phyloP scores from a whole-genome alignment of 257 asterid genomes.

The Echium plantagineum region DNA sequence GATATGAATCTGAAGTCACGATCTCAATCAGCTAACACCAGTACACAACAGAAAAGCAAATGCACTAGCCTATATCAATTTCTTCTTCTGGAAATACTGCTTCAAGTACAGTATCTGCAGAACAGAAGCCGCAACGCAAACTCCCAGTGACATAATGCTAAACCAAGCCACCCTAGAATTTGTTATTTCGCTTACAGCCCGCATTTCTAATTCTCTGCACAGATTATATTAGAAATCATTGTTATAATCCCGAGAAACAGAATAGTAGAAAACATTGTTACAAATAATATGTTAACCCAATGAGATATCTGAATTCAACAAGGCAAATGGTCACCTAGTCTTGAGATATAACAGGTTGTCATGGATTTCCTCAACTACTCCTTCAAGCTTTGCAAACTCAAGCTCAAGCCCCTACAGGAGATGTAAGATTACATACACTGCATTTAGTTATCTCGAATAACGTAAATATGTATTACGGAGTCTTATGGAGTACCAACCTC shows the following conservation, averaged over 20 bases:
- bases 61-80: slow-evolving; percentile 46
- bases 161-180: slow-evolving; percentile 69
- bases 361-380: slow-evolving; percentile 75
- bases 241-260: not conserved
- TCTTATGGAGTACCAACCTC: slow-evolving; percentile 49
- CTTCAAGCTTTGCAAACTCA: slow-evolving; percentile 83
- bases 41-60: not conserved
- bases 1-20: too few relatives aligned
- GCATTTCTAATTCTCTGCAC: slow-evolving; percentile 73
- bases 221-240: slow-evolving; percentile 1
- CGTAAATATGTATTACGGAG: too few relatives aligned
- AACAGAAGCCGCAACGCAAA: slow-evolving; percentile 48
- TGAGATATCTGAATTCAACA: not conserved
- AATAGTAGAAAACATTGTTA: too few relatives aligned
- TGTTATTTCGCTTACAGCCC: slow-evolving; percentile 48
- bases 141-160: slow-evolving; percentile 63
- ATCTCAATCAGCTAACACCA: too few relatives aligned
- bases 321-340: slow-evolving; percentile 38
- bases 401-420: slow-evolving; percentile 74
- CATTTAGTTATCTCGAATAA: not conserved
- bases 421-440: slow-evolving; percentile 11
- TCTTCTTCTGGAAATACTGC: slow-evolving; percentile 74
- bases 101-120: slow-evolving; percentile 52
- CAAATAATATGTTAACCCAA: slow-evolving; percentile 7
- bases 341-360: slow-evolving; percentile 67